Evolutionary conservation across 306 rosid genomes (phyloP).

Genomic region (Crotalaria pallida): DNA sequence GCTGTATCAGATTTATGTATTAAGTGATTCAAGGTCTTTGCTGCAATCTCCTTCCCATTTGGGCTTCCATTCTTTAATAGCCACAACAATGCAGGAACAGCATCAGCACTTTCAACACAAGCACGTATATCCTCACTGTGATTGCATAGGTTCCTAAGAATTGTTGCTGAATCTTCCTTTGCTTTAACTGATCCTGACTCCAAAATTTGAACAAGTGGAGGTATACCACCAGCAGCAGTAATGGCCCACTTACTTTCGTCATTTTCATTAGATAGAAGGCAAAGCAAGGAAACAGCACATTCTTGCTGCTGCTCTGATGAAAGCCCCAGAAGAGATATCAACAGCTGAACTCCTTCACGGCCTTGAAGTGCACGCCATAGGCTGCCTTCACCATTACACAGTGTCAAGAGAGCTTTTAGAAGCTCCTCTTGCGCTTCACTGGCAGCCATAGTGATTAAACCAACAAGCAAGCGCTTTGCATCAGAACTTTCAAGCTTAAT

Average conservation of each 20-base stretch:
- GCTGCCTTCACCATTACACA: constrained; percentile 79
- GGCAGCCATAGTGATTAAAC: constrained; percentile 93
- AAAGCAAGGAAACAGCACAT: constrained; percentile 92
- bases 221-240: constrained; percentile 99
- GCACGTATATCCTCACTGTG: constrained; percentile 99
- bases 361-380: constrained; percentile 93
- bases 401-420: constrained; percentile 67
- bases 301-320: constrained; percentile 99
- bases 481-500: constrained; percentile 73
- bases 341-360: constrained; percentile 93
- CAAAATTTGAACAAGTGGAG: constrained; percentile 96
- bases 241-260: constrained; percentile 99
- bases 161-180: constrained; percentile 95
- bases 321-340: constrained; percentile 93
- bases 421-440: constrained; percentile 96
- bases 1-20: constrained; percentile 96
- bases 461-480: constrained; percentile 88
- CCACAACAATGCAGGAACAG: constrained; percentile 97
- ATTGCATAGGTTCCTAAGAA: constrained; percentile 90
- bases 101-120: constrained; percentile 99
- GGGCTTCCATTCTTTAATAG: constrained; percentile 94
- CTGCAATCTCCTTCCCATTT: constrained; percentile 96
- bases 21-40: constrained; percentile 91
- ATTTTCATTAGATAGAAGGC: constrained; percentile 88
- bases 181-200: constrained; percentile 96